Evolutionary conservation across 345 rosid species (phyloP), one percentile per base, ranked within the genome.

Genomic region (Aquilaria sinensis): DNA sequence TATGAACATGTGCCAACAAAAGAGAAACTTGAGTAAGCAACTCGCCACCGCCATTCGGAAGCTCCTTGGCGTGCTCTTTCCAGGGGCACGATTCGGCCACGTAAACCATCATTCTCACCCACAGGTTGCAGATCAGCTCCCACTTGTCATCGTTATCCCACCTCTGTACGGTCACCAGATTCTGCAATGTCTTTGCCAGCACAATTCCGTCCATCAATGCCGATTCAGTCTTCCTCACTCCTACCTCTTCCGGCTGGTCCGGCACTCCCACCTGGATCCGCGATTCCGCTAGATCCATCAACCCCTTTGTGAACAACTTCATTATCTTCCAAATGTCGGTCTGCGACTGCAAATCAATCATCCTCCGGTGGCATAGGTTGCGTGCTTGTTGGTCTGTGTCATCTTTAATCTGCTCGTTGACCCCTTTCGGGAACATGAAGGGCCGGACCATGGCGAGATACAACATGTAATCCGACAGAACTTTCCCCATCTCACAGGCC

Each of bases 21-120:
- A 67, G 58, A 4, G 70, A 37, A 0, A 75, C 70, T 4, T 63
- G 79, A 47, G 79, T 71, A 0, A 71, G 61, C 30, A 75, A 50
- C 60, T 75, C 75, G 9, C 67, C 71, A 23, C 23, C 23, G 0
- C 79, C 75, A 6, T 56, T 41, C 2, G 66, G 52, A 12, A 76
- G 74, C 33, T 68, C 68, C n/a, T 45, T 69, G 0, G 53, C 60
- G 10, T 76, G 74, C 31, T 57, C 65, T 48, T 46, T 58, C 76
- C 76, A 68, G 30, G 43, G 49, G 41, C 79, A 68, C 9, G 57
- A 31, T 43, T 52, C 57, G 1, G 80, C 74, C 5, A 66, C 71
- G 7, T 56, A 62, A 2, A 10, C 33, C 56, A 76, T 47, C 62
- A 76, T 68, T 33, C 62, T 76, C 12, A 68, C 14, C 80, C 74